These are phyloP conservation scores for Pseudotsuga menziesii DNA, from an alignment of 75 land plant species.

Conservation along the genomic window DNA sequence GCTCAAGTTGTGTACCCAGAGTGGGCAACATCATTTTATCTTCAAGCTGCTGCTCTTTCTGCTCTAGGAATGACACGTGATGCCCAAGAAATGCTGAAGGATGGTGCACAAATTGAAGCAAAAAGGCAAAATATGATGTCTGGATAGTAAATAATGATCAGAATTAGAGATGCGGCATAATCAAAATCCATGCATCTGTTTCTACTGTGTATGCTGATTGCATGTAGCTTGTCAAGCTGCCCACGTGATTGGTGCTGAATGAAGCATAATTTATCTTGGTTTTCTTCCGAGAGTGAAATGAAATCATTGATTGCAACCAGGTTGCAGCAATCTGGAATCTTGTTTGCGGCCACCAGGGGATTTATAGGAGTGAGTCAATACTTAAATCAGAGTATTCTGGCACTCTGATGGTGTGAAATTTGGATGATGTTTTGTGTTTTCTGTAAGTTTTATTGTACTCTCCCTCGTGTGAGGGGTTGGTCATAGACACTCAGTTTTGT, in stretches of 20 bases:
- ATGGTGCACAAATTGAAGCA: slow-evolving; percentile 34
- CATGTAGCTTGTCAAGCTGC: slow-evolving; percentile 13
- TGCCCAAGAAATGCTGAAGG: slow-evolving; percentile 54
- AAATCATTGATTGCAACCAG: slow-evolving; percentile 3
- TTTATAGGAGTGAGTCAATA: slow-evolving; percentile 2
- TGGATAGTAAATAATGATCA: neutral
- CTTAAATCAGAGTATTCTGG: neutral
- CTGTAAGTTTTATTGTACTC: slow-evolving; percentile 1
- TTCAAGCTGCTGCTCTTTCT: slow-evolving; percentile 61
- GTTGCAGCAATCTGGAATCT: slow-evolving; percentile 6
- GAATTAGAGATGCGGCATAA: neutral
- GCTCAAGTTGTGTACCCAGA: slow-evolving; percentile 63
- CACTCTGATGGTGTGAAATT: slow-evolving; percentile 9
- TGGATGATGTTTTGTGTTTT: slow-evolving; percentile 2
- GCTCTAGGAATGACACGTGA: slow-evolving; percentile 52
- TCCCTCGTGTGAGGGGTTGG: neutral
- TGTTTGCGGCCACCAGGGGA: slow-evolving; percentile 1
- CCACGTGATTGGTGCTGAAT: slow-evolving; percentile 2
- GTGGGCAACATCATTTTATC: slow-evolving; percentile 59
- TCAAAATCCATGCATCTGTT: slow-evolving; percentile 1
- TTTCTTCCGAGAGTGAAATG: neutral
- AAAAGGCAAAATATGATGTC: neutral
- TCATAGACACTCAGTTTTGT: neutral
- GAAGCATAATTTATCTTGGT: neutral
- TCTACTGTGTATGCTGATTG: neutral